Conservation (phyloP, 371 early-diverging fungal genomes). For the Scutellospora calospora region DNA sequence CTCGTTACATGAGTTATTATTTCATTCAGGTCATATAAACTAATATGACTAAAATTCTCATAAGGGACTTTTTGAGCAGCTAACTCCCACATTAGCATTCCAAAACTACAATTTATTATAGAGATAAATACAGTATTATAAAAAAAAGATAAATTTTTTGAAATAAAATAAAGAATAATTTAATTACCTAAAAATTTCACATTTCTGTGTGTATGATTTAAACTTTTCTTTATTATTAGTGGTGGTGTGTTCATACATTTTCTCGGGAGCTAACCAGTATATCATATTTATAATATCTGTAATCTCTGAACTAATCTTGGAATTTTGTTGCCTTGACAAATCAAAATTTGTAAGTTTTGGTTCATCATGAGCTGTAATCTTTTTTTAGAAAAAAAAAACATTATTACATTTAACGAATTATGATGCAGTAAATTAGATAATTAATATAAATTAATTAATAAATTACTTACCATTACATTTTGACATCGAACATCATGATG, state of each 20-base stretch:
- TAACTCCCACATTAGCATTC: slow-evolving; percentile 41
- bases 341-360: slow-evolving; percentile 32
- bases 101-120: slow-evolving; percentile 21
- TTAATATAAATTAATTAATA: not conserved
- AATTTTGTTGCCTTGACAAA: not conserved
- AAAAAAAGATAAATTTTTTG: not conserved
- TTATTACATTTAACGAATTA: not conserved
- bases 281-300: too few relatives aligned
- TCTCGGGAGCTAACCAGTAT: slow-evolving; percentile 26
- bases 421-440: not conserved
- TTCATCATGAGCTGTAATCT: slow-evolving; percentile 10
- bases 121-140: not conserved
- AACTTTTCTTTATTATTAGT: not conserved
- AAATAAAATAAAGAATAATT: not conserved
- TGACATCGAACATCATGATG: slow-evolving; percentile 38
- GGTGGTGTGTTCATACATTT: not conserved
- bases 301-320: not conserved
- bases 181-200: slow-evolving; percentile 35
- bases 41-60: not conserved
- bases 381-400: not conserved
- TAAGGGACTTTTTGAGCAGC: slow-evolving; percentile 27
- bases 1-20: slow-evolving; percentile 14
- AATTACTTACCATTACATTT: slow-evolving; percentile 21
- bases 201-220: not conserved
- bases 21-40: not conserved